Evolutionary conservation across 1,139 yeast species (phyloP).

Genomic region (Debaryomyces subglobosus): DNA sequence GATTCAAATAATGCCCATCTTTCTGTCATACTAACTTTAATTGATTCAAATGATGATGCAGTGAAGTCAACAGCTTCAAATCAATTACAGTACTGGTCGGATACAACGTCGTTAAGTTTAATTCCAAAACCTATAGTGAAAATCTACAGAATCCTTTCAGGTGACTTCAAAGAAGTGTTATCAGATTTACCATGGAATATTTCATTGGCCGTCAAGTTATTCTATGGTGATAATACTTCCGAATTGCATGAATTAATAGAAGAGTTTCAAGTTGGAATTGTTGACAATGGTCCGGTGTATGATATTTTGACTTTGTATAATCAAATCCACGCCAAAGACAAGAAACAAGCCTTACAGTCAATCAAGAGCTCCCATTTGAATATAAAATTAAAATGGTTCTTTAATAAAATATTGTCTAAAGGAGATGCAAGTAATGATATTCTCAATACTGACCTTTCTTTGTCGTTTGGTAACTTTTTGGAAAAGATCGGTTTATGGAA

Average conservation of each 20-base stretch:
- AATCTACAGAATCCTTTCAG: conserved; percentile 68
- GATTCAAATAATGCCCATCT: conserved; percentile 65
- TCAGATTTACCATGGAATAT: conserved; percentile 68
- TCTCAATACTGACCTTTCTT: conserved; percentile 32
- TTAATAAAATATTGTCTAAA: conserved; percentile 45
- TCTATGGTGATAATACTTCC: conserved; percentile 58
- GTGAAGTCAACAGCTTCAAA: conserved; percentile 56
- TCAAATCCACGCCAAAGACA: conserved; percentile 10
- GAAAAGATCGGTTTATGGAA: conserved; percentile 51
- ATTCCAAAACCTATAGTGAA: conserved; percentile 59
- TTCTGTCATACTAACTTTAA: conserved; percentile 66
- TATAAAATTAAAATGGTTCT: conserved; percentile 55
- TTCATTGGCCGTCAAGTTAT: conserved; percentile 57
- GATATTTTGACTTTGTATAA: conserved; percentile 29
- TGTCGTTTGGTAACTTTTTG: conserved; percentile 57
- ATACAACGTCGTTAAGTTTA: conserved; percentile 35
- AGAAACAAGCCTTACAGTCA: conserved; percentile 11
- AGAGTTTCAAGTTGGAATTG: conserved; percentile 16
- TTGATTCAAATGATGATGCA: conserved; percentile 67
- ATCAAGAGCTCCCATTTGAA: conserved; percentile 23
- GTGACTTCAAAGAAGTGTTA: conserved; percentile 46
- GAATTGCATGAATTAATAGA: conserved; percentile 44
- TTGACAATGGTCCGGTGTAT: conserved; percentile 16
- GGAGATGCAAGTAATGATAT: conserved; percentile 32
- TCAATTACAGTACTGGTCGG: conserved; percentile 71